Evolutionary conservation across 2,329 filamentous ascomycete genomes (phyloP).

Genomic region (Huntiella savannae): DNA sequence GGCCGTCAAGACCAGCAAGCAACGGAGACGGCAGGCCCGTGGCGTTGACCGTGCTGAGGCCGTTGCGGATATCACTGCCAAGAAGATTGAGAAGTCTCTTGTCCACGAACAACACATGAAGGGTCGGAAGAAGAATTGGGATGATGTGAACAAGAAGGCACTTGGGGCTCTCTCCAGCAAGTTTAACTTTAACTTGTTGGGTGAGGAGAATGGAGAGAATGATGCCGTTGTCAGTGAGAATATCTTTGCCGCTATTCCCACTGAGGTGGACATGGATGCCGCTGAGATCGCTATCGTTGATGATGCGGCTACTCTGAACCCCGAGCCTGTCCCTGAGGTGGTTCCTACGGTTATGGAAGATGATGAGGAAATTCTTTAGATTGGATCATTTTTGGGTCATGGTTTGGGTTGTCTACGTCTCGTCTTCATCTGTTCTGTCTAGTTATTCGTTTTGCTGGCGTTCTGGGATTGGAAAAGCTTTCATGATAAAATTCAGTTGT

Average conservation of each 20-base stretch:
- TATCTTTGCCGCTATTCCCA: background rate
- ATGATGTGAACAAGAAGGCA: slow-evolving; percentile 33
- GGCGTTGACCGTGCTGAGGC: slow-evolving; percentile 40
- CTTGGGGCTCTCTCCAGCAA: slow-evolving; percentile 13
- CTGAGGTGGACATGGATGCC: background rate
- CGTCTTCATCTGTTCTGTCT: background rate
- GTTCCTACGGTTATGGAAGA: background rate
- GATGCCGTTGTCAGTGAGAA: slow-evolving; percentile 1
- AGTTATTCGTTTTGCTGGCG: too few species aligned
- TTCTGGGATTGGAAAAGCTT: too few species aligned
- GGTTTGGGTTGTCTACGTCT: too few species aligned
- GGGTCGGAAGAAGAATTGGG: slow-evolving; percentile 34
- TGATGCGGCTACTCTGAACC: background rate
- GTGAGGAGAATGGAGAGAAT: slow-evolving; percentile 11
- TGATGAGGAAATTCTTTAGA: background rate
- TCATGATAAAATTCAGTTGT: too few species aligned
- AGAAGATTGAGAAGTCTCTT: slow-evolving; percentile 37
- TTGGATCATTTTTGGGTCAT: too few species aligned
- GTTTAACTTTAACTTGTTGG: slow-evolving; percentile 7
- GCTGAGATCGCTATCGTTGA: background rate
- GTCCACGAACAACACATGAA: slow-evolving; percentile 28
- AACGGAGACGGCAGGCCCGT: slow-evolving; percentile 35
- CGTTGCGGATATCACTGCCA: slow-evolving; percentile 36
- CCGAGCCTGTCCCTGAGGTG: background rate
- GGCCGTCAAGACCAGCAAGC: slow-evolving; percentile 33